Base-by-base conservation (phyloP, 441 rosid species). In the Croton setiger region DNA sequence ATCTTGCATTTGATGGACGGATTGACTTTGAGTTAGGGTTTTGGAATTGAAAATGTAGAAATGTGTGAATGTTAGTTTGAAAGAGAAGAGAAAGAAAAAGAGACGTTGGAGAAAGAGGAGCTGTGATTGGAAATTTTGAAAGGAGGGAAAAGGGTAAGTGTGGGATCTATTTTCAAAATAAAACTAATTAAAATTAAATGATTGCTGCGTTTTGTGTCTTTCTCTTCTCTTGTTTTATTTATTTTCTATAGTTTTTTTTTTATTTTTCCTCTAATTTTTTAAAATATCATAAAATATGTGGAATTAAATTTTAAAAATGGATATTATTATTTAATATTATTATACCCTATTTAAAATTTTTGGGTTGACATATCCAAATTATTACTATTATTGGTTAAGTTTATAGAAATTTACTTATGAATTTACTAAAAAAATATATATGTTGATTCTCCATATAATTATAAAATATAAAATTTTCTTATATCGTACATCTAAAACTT, bases 1-100 rank as follows among this genome's bases (percentile, higher is more conserved):
- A 31, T 90, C 98, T 75, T 92, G 97, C 97, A 94, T 92, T 51
- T 57, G 59, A 36, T 10, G 49, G 18, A 31, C 3, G 0, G 27
- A 35, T 27, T 36, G 7, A 11, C 18, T 48, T 39, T 27, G 31
- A 27, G 31, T 27, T 41, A 54, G 54, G 64, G 47, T 47, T 35
- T 72, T 64, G 35, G 23, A 4, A 18, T 20, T 66, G 59, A 23
- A 15, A 6, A 14, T 39, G 44, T 13, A 3, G 9, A 33, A 48
- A 61, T 60, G 63, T 37, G 33, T 5, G 60, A 61, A 27, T 27
- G 10, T 17, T 4, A 18, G 33, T 61, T 60, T 14, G 31, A 53
- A 65, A 56, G 67, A 73, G 52, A 37, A 14, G 61, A 27, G 17
- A 5, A 48, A 20, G 57, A 51, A 12, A 70, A 47, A 58, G 68